Percentiles rank a stretch among this genome's conserved stretches.
These are phyloP conservation scores for Quercus tomentella DNA, from an alignment of 331 rosid species.

Conservation along the genomic window DNA sequence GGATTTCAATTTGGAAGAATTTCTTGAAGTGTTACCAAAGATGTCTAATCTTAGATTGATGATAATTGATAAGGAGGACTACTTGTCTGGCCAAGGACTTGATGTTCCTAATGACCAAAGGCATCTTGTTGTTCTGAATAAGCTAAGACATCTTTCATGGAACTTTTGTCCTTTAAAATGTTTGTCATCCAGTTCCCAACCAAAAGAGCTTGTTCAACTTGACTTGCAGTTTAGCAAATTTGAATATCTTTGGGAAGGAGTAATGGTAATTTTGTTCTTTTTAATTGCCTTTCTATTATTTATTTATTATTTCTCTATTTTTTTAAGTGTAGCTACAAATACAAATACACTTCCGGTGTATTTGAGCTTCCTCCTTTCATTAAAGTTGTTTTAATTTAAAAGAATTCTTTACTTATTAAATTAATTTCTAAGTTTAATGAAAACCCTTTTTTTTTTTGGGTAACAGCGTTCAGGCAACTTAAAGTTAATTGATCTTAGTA, in stretches of 20 bases:
- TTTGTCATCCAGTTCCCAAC: neutral
- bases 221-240: neutral
- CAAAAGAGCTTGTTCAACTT: neutral
- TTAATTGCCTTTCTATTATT: neutral
- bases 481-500: too few relatives aligned
- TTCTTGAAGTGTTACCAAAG: neutral
- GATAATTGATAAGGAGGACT: neutral
- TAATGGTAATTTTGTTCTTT: neutral
- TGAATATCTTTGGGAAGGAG: neutral
- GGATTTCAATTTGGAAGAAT: too few relatives aligned
- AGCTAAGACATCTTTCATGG: constrained; percentile 6
- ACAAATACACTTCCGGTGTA: too few relatives aligned
- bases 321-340: too few relatives aligned
- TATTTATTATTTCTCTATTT: too few relatives aligned
- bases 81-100: too few relatives aligned
- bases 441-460: too few relatives aligned
- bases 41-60: constrained; percentile 12
- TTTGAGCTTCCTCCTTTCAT: too few relatives aligned
- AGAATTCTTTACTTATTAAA: too few relatives aligned
- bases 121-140: neutral
- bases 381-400: too few relatives aligned
- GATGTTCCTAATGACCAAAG: neutral
- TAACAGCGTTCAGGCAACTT: rapidly evolving
- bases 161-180: neutral
- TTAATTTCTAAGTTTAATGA: too few relatives aligned